Evolutionary conservation across 1,284 basidiomycete species (phyloP).

Genomic region (Melampsora americana): DNA sequence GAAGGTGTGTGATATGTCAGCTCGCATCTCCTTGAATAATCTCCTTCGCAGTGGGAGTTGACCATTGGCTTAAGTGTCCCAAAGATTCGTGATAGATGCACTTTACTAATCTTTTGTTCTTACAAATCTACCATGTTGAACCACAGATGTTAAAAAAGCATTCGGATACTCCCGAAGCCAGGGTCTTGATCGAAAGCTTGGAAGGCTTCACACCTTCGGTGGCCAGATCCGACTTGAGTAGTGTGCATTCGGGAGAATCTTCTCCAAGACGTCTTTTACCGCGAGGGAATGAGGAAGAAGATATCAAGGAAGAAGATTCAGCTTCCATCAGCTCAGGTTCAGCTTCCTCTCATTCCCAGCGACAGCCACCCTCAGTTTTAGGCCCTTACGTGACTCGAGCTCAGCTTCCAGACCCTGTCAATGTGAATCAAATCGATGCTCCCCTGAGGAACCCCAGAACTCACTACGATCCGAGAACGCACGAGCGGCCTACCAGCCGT

Average conservation of each 20-base stretch:
- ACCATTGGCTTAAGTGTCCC: not conserved
- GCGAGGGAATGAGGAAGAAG: not conserved
- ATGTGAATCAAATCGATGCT: not conserved
- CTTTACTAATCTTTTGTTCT: not conserved
- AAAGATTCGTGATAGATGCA: not conserved
- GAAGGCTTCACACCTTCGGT: slow-evolving; percentile 9
- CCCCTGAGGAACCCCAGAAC: not conserved
- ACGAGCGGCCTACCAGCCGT: no score
- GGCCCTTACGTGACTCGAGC: slow-evolving; percentile 27
- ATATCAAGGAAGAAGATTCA: not conserved
- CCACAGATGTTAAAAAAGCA: slow-evolving; percentile 29
- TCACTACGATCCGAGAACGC: not conserved
- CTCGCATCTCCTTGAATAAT: not conserved
- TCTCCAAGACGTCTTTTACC: slow-evolving; percentile 3
- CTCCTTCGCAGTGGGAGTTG: not conserved
- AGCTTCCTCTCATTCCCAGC: not conserved
- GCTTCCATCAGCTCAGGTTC: not conserved
- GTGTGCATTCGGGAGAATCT: slow-evolving; percentile 19
- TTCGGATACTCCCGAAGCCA: slow-evolving; percentile 32
- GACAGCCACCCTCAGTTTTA: not conserved
- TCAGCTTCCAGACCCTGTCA: slow-evolving; percentile 26
- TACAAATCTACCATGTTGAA: slow-evolving; percentile 7
- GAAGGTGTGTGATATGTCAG: slow-evolving; percentile 17
- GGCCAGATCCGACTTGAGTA: not conserved
- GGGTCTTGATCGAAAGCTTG: slow-evolving; percentile 19